Percentiles rank a stretch among this genome's conserved stretches.
phyloP scores from a whole-genome alignment of 345 rosid genomes.

The Linum usitatissimum region DNA sequence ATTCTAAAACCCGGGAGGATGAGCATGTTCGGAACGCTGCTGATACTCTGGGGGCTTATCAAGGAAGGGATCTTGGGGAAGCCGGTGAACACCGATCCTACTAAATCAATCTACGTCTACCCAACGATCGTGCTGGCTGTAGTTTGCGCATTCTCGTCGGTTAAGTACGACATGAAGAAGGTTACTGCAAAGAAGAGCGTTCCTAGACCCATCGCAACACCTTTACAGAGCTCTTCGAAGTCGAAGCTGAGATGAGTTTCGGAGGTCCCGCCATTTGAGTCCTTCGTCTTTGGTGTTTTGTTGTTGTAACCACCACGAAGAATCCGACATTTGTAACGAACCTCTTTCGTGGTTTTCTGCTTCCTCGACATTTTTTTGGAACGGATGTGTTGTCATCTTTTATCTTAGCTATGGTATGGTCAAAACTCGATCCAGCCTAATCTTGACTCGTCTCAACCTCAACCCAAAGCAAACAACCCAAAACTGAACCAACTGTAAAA shows the following conservation, averaged over 20 bases:
- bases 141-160: slow-evolving; percentile 70
- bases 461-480: too few species aligned
- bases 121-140: slow-evolving; percentile 73
- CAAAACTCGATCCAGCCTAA: too few species aligned
- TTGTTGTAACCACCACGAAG: too few species aligned
- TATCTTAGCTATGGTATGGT: too few species aligned
- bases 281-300: too few species aligned
- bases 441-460: too few species aligned
- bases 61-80: slow-evolving; percentile 85
- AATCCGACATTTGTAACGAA: too few species aligned
- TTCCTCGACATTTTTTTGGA: too few species aligned
- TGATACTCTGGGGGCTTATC: slow-evolving; percentile 81
- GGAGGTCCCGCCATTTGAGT: too few species aligned
- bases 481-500: too few species aligned
- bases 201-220: slow-evolving; percentile 59
- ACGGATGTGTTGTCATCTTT: too few species aligned
- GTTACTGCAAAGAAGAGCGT: slow-evolving; percentile 29
- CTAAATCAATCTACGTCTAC: slow-evolving; percentile 54
- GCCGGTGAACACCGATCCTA: slow-evolving; percentile 60
- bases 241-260: slow-evolving; percentile 56
- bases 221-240: slow-evolving; percentile 64
- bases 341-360: too few species aligned
- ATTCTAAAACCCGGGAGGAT: slow-evolving; percentile 79
- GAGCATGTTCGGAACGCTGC: slow-evolving; percentile 87
- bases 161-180: slow-evolving; percentile 77